Evolutionary conservation across 2,329 filamentous ascomycete genomes (phyloP).

Genomic region (Aspergillus sp.): DNA sequence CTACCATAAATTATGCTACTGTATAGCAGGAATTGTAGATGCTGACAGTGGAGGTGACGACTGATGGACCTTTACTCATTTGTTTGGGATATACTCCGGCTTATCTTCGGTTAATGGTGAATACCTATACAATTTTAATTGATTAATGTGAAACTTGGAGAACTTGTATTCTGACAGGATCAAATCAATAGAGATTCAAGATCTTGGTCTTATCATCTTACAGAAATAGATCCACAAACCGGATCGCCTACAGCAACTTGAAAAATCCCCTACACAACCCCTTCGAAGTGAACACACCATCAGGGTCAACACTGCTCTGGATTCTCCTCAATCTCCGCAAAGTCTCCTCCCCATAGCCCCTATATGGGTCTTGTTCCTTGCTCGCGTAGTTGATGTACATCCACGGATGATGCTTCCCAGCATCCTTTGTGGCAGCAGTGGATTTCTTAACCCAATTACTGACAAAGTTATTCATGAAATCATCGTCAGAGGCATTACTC

Average conservation of each 20-base stretch:
- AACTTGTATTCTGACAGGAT: too few relatives aligned
- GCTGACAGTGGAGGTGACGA: too few relatives aligned
- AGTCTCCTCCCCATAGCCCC: slow-evolving; percentile 33
- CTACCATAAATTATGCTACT: too few relatives aligned
- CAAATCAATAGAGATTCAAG: too few relatives aligned
- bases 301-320: slow-evolving; percentile 33
- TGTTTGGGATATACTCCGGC: too few relatives aligned
- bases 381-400: slow-evolving; percentile 39
- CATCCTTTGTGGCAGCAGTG: slow-evolving; percentile 1
- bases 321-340: slow-evolving; percentile 23
- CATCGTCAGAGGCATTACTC: slow-evolving; percentile 4
- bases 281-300: slow-evolving; percentile 24
- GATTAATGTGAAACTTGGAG: too few relatives aligned
- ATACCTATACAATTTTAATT: too few relatives aligned
- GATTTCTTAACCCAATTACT: slow-evolving; percentile 6
- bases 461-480: slow-evolving; percentile 4
- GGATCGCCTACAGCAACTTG: slow-evolving; percentile 2
- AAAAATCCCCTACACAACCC: slow-evolving; percentile 8
- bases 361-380: slow-evolving; percentile 25
- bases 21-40: too few relatives aligned
- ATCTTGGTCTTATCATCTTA: too few relatives aligned
- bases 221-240: too few relatives aligned
- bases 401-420: slow-evolving; percentile 19
- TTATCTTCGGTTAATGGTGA: too few relatives aligned
- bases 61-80: too few relatives aligned